Percentiles rank a stretch among this genome's conserved stretches.
Evolutionary conservation across 23 red algal species (phyloP).

Genomic region (Chondrus crispus): DNA sequence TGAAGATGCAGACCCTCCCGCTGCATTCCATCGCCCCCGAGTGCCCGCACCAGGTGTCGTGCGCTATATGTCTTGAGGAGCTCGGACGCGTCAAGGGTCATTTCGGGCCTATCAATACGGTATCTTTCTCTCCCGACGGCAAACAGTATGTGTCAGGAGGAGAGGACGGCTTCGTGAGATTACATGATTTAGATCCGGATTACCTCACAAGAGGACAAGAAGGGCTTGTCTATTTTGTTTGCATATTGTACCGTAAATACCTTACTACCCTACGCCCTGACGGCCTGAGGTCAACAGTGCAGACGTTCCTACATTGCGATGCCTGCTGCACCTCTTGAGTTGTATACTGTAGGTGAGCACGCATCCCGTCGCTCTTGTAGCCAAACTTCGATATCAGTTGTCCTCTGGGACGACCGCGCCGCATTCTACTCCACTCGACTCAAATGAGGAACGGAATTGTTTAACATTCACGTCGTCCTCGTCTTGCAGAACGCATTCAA

Average conservation of each 20-base stretch:
- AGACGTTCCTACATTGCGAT: too few relatives aligned
- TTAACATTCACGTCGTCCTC: constrained; percentile 97
- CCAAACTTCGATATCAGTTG: constrained; percentile 45
- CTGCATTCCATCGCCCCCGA: too few relatives aligned
- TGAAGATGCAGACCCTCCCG: background rate
- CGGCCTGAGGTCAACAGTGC: background rate
- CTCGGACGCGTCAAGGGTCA: constrained; percentile 87
- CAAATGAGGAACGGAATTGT: constrained; percentile 91
- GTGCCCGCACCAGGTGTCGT: constrained; percentile 33
- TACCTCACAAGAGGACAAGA: constrained; percentile 78
- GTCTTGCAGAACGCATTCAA: constrained; percentile 76
- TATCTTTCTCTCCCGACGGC: constrained; percentile 90
- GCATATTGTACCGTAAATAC: background rate
- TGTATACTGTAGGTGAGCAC: too few relatives aligned
- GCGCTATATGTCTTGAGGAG: constrained; percentile 54
- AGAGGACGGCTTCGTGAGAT: constrained; percentile 94
- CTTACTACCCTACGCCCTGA: background rate
- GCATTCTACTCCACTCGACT: constrained; percentile 86
- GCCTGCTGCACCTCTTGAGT: too few relatives aligned
- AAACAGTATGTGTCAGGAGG: constrained; percentile 82
- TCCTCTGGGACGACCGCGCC: constrained; percentile 85
- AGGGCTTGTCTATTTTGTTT: constrained; percentile 33
- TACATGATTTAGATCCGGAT: constrained; percentile 93
- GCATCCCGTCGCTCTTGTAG: too few relatives aligned
- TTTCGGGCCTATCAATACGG: constrained; percentile 98